These are phyloP conservation scores for Phlebiopsis gigantea DNA, from an alignment of 768 basidiomycete species.

Conservation along the genomic window DNA sequence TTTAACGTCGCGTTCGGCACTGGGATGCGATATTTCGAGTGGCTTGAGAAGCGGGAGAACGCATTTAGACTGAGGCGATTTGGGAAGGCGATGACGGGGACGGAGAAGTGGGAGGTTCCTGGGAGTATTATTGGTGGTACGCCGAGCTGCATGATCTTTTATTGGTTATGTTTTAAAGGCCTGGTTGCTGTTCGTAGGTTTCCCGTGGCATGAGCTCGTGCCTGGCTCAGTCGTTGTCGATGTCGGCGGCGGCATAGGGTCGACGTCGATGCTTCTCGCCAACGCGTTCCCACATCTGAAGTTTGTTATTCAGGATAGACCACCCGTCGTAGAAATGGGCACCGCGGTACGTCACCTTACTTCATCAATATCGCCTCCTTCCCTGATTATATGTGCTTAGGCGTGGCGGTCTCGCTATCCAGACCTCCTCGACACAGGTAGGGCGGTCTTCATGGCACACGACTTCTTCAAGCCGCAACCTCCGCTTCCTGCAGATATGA, in stretches of 20 bases:
- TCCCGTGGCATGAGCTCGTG: conserved; percentile 51
- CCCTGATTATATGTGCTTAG: conserved; percentile 17
- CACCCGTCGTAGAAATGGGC: conserved; percentile 49
- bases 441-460: conserved; percentile 60
- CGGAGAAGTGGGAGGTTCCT: conserved; percentile 58
- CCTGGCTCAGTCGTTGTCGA: conserved; percentile 53
- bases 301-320: conserved; percentile 60
- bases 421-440: conserved; percentile 48
- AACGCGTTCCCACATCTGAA: conserved; percentile 35
- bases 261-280: conserved; percentile 39
- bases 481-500: conserved; percentile 22
- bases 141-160: background rate
- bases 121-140: conserved; percentile 25
- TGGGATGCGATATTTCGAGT: conserved; percentile 52
- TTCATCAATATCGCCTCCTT: background rate
- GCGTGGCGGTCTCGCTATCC: conserved; percentile 59
- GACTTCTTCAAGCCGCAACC: conserved; percentile 72
- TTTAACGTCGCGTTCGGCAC: conserved; percentile 70
- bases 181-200: conserved; percentile 33
- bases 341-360: conserved; percentile 16
- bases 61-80: conserved; percentile 54
- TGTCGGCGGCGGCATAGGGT: conserved; percentile 68
- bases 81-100: conserved; percentile 72
- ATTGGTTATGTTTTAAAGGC: background rate
- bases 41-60: conserved; percentile 59